Base-by-base conservation (phyloP, 352 stramenopile species). In the Pythium sp. region DNA sequence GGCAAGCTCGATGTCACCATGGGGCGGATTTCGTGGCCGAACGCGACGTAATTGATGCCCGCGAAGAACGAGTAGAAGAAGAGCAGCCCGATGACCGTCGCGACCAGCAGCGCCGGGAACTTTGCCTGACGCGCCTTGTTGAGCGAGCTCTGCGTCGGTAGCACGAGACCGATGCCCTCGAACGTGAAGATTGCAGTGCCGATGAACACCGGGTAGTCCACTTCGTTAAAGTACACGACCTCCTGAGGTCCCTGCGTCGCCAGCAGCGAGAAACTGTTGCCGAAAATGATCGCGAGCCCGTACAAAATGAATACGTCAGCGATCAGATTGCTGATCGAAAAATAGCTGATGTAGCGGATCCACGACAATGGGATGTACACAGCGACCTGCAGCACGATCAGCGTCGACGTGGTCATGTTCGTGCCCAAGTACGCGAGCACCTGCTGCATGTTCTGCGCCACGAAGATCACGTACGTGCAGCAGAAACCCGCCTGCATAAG, bases 301-400 rank as follows among this genome's bases (percentile, higher is more conserved):
- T 93, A 94, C 7, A 95, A 66, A 63, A 95, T 95, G 68, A 94
- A 92, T 34, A 94, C 81, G 68, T 94, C 84, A 0, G 86, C 86
- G 38, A 94, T 84, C 55, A 94, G 74, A 72, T 94, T 94, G 64
- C 82, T 94, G 69, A 94, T 86, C 36, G 82, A 88, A 62, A 94
- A 94, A 77, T 92, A 94, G 76, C 84, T 91, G 69, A 93, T 92
- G 75, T 93, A 92, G 15, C 86, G 82, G 64, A 94, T 91, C 86
- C 86, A 94, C 32, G 84, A 92, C 28, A 94, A 73, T 49, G 86
- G 86, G 38, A 93, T 89, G 71, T 94, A 87, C 14, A 91, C 77
- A 11, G 79, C 69, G 64, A 91, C 82, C 72, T 94, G 86, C 9
- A 92, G 72, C 66, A 94, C 30, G 36, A 94, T 90, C 32, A 94